Conservation (phyloP, 139 green algal genomes). For the Limnomonas spitsbergensis region DNA sequence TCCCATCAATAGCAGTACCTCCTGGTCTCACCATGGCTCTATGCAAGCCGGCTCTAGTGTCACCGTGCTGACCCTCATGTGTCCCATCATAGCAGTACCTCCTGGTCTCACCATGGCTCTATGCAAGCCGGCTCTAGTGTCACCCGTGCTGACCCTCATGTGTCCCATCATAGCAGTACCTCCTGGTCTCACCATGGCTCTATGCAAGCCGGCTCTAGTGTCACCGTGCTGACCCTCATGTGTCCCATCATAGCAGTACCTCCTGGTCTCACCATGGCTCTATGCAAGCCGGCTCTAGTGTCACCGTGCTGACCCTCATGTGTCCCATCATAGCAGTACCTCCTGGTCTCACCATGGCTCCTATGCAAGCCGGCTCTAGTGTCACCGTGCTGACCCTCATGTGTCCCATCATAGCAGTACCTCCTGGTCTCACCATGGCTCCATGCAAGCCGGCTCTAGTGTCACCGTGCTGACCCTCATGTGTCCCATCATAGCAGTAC, state of each 20-base stretch:
- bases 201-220: not conserved
- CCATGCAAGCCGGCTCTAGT: not conserved
- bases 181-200: not conserved
- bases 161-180: no score
- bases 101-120: not conserved
- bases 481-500: no score
- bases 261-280: not conserved
- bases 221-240: not conserved
- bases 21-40: not conserved
- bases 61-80: not conserved
- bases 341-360: not conserved
- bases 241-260: no score
- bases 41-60: not conserved
- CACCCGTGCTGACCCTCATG: not conserved
- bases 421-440: not conserved
- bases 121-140: not conserved
- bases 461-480: not conserved
- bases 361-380: not conserved
- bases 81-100: no score
- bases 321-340: no score
- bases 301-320: not conserved
- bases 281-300: not conserved
- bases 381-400: not conserved
- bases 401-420: no score
- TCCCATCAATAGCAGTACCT: no score